Conservation (phyloP, 257 asterid genomes). For the Striga asiatica region DNA sequence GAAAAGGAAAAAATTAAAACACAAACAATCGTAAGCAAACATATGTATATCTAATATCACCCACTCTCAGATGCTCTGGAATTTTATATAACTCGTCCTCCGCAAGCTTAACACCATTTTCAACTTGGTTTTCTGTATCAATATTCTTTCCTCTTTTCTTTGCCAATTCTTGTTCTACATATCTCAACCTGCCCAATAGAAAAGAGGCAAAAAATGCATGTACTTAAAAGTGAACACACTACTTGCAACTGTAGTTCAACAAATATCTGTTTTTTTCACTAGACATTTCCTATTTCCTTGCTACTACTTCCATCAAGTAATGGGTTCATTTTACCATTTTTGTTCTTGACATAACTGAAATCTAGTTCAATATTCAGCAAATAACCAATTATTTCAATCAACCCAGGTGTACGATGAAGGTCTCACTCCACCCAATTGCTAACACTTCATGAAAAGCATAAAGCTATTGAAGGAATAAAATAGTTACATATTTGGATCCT, state of each 20-base stretch:
- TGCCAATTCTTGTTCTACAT: conserved; percentile 88
- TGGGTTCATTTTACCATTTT: too few species aligned
- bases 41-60: conserved; percentile 18
- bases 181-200: conserved; percentile 53
- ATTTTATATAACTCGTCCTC: conserved; percentile 82
- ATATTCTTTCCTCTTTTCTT: conserved; percentile 70
- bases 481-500: conserved; percentile 87
- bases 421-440: neutral
- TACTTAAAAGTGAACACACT: neutral
- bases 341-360: conserved; percentile 1
- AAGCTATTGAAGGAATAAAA: neutral
- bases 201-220: neutral
- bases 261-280: neutral
- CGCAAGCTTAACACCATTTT: conserved; percentile 63
- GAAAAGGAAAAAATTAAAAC: neutral
- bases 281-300: neutral
- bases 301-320: too few species aligned
- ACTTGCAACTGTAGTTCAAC: neutral
- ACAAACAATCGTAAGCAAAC: conserved; percentile 1
- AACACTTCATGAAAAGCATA: neutral
- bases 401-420: neutral
- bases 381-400: neutral
- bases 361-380: neutral
- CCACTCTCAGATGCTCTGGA: conserved; percentile 88
- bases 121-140: conserved; percentile 45